Percentiles rank a stretch among this genome's conserved stretches.
phyloP scores from a whole-genome alignment of 331 rosid species.

The Stylosanthes scabra region DNA sequence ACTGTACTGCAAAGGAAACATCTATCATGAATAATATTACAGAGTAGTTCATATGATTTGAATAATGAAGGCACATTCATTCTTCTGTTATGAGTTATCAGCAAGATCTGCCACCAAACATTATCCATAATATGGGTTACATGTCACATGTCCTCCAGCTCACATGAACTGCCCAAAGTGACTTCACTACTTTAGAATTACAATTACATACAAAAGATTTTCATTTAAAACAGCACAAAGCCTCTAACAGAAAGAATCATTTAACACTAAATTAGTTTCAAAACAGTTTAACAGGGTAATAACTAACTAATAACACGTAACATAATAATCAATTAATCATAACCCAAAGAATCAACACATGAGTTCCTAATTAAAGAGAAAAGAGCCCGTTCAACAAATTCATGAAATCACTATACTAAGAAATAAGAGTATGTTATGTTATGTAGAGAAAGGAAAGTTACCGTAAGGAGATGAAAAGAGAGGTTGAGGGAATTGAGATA shows the following conservation, averaged over 20 bases:
- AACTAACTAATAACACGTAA: background rate
- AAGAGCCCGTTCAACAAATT: background rate
- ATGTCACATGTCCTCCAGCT: constrained; percentile 40
- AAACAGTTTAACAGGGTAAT: no score
- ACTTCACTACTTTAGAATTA: constrained; percentile 29
- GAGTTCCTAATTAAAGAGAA: background rate
- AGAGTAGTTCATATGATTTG: constrained; percentile 36
- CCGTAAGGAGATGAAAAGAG: constrained; percentile 12
- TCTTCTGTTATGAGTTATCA: constrained; percentile 39
- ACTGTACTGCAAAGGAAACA: constrained; percentile 27
- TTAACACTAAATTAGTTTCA: no score
- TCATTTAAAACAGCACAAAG: no score
- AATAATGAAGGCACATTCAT: constrained; percentile 29
- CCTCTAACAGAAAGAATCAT: no score
- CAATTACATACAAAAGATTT: no score
- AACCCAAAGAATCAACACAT: no score
- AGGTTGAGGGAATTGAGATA: constrained; percentile 10
- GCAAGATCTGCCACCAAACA: constrained; percentile 40
- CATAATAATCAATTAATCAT: background rate
- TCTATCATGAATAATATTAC: constrained; percentile 38
- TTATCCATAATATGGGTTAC: constrained; percentile 34
- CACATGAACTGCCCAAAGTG: constrained; percentile 44
- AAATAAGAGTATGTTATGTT: background rate
- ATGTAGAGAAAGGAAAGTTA: background rate
- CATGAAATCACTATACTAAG: background rate